Evolutionary conservation across 1,284 basidiomycete genomes (phyloP), one percentile per base, ranked within the genome.

Genomic region (Sutorius eximius): DNA sequence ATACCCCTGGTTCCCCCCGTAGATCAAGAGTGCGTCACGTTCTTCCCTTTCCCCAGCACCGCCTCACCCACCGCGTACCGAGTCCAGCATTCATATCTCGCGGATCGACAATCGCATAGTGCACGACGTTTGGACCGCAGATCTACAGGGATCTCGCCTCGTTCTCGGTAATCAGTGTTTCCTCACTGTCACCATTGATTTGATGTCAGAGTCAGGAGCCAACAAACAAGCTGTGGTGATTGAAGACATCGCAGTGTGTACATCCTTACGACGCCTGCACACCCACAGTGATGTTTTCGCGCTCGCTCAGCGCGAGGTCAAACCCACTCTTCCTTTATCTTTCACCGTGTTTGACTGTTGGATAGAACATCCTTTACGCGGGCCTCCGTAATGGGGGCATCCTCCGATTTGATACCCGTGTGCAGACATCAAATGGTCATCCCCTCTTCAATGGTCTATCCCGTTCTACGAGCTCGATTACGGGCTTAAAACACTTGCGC

Each of bases 251-350:
- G 77, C 79, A 20, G 48, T 61, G 9, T 60, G 60, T 22, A 59
- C 65, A 8, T 66, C 71, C n/a, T 61, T 65, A 9, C 56, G 60
- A 33, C 62, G 70, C 55, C 64, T 86, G 9, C 66, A 75, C 24
- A 85, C 83, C 0, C 61, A 75, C 20, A 86, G 84, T 49, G 86
- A 88, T 61, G 82, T 87, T 0, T 79, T 89, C 57, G 67, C 85
- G 9, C 69, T 87, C 18, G 67, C 74, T 45, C 81, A 82, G 59
- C 62, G 73, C 43, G 68, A 77, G 36, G 86, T 85, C 18, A 75
- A 65, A 1, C 16, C 43, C 41, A 30, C 36, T 13, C 30, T 41
- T 33, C 18, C 36, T 41, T 13, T 13, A 11, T 16, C 22, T 43
- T 34, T 22, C 55, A 9, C 27, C 37, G 0, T n/a, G 7, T 29